phyloP scores from a whole-genome alignment of 306 rosid species.

The Crotalaria pallida region DNA sequence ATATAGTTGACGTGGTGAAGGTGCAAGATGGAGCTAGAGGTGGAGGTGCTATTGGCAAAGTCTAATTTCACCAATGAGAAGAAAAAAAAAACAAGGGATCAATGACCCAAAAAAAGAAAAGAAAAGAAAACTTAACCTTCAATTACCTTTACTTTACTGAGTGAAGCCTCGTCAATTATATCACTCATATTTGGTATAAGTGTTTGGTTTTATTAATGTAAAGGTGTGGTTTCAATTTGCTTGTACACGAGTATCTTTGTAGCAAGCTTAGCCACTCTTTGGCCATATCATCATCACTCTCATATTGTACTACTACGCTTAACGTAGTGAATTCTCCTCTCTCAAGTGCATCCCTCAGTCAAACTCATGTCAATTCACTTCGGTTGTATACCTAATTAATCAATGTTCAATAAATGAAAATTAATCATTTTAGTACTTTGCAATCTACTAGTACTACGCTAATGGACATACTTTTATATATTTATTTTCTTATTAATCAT shows the following conservation, averaged over 20 bases:
- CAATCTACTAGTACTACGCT: background rate
- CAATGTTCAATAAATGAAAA: conserved; percentile 27
- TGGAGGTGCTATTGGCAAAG: conserved; percentile 20
- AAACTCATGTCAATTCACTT: conserved; percentile 30
- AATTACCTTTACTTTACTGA: background rate
- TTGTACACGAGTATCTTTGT: conserved; percentile 18
- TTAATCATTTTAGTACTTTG: conserved; percentile 15
- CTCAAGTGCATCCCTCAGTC: conserved; percentile 26
- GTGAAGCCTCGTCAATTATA: background rate
- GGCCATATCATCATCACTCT: conserved; percentile 15
- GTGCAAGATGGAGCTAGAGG: background rate
- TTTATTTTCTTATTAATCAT: too few relatives aligned
- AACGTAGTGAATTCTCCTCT: conserved; percentile 17
- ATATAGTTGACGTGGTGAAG: conserved; percentile 57
- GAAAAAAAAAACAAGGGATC: background rate
- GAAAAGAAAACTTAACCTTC: conserved; percentile 9
- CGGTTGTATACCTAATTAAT: conserved; percentile 27
- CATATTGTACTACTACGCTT: conserved; percentile 17
- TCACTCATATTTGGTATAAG: conserved; percentile 23
- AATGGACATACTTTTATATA: background rate
- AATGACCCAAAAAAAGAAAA: background rate
- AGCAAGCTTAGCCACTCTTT: background rate
- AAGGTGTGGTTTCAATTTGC: conserved; percentile 35
- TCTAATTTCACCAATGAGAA: conserved; percentile 10
- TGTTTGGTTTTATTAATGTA: conserved; percentile 26